Evolutionary conservation across 257 asterid genomes (phyloP).

Genomic region (Scutellaria galericulata): DNA sequence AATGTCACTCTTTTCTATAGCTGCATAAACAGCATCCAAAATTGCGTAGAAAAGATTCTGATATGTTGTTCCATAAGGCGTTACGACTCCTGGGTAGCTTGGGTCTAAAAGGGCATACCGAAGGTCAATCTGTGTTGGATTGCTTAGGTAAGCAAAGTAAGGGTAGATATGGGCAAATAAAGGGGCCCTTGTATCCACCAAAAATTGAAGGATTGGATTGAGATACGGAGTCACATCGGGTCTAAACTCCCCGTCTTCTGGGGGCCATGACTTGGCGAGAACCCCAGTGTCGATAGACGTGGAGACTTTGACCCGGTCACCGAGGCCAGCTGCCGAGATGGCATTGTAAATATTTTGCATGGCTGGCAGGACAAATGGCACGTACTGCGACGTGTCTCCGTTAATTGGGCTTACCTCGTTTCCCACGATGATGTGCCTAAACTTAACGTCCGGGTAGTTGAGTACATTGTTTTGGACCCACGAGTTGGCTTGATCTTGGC

Average conservation of each 20-base stretch:
- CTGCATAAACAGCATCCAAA: neutral
- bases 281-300: neutral
- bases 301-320: conserved; percentile 20
- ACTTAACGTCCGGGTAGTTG: conserved; percentile 21
- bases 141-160: conserved; percentile 26
- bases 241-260: conserved; percentile 16
- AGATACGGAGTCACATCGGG: conserved; percentile 5
- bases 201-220: neutral
- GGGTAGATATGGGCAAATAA: conserved; percentile 36
- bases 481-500: conserved; percentile 27
- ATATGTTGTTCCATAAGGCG: neutral
- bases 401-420: conserved; percentile 39
- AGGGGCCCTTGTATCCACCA: conserved; percentile 11
- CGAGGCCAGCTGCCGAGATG: conserved; percentile 23
- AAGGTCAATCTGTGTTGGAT: neutral
- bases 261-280: neutral
- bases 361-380: conserved; percentile 28
- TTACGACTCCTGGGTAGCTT: neutral
- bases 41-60: conserved; percentile 19
- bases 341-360: conserved; percentile 19
- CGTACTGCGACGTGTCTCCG: neutral
- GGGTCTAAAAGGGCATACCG: conserved; percentile 6
- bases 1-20: neutral
- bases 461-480: conserved; percentile 42
- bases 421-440: conserved; percentile 38